Evolutionary conservation across 202 grass and related monocot genomes (phyloP).

Genomic region (Digitaria exilis): DNA sequence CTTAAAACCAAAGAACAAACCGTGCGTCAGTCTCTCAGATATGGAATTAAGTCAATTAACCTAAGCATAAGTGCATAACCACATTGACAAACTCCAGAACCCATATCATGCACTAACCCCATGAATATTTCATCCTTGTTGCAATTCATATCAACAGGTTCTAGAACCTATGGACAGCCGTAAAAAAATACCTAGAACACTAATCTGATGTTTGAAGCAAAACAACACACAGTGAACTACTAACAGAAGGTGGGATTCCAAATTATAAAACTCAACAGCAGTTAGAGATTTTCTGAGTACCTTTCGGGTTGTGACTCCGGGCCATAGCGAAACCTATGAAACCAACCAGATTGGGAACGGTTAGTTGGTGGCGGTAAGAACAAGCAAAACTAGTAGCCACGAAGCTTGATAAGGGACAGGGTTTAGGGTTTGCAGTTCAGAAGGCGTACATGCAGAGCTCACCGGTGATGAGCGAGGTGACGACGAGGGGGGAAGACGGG

Average conservation of each 20-base stretch:
- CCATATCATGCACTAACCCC: neutral
- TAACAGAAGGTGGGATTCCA: neutral
- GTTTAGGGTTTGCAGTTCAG: neutral
- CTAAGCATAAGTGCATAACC: neutral
- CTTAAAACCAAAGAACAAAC: conserved; percentile 13
- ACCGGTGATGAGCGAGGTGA: conserved; percentile 74
- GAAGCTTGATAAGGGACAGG: neutral
- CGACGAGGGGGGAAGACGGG: conserved; percentile 68
- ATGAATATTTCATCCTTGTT: neutral
- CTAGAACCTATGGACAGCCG: neutral
- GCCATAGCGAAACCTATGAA: conserved; percentile 65
- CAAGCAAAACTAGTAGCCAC: neutral
- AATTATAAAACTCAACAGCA: neutral
- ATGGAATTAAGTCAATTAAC: neutral
- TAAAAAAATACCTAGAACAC: conserved; percentile 2
- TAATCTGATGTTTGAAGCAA: neutral
- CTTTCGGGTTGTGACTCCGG: conserved; percentile 65
- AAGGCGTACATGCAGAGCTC: conserved; percentile 67
- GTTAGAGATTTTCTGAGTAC: conserved; percentile 18
- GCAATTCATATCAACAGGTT: neutral
- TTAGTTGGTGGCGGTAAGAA: neutral
- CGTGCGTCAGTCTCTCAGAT: neutral
- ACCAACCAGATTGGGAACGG: neutral
- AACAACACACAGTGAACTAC: neutral
- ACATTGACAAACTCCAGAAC: neutral